These are phyloP conservation scores for Podospora bellae-mahoneyi DNA, from an alignment of 495 filamentous ascomycete genomes.

Conservation along the genomic window DNA sequence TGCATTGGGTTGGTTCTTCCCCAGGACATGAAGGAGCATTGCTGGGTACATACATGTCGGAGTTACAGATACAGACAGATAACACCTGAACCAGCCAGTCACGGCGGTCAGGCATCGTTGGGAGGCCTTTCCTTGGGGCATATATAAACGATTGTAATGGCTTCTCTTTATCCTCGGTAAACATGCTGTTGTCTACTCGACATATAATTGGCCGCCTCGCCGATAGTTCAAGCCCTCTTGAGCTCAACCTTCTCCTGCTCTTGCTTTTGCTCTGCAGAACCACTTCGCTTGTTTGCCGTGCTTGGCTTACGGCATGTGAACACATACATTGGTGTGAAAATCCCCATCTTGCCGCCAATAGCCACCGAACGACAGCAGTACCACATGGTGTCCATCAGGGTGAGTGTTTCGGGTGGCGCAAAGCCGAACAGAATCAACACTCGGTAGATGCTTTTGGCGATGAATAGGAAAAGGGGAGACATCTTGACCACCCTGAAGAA, in stretches of 20 bases:
- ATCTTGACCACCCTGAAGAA: conserved; percentile 14
- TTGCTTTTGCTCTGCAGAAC: background rate
- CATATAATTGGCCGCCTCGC: too few relatives aligned
- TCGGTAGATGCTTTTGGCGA: conserved; percentile 4
- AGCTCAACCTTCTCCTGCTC: background rate
- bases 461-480: conserved; percentile 13
- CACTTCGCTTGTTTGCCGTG: background rate
- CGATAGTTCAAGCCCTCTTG: background rate
- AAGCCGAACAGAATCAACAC: conserved; percentile 12
- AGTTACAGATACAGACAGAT: background rate
- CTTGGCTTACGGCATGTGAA: conserved; percentile 20
- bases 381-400: conserved; percentile 24
- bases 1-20: background rate
- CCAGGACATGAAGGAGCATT: background rate
- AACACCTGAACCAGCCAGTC: background rate
- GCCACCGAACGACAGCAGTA: conserved; percentile 21
- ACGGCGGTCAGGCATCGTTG: background rate
- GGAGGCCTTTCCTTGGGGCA: background rate
- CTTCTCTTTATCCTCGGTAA: background rate
- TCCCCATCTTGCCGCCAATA: conserved; percentile 16
- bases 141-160: background rate
- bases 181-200: too few relatives aligned
- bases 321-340: conserved; percentile 26
- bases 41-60: background rate
- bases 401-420: conserved; percentile 10